Percentiles rank a stretch among this genome's conserved stretches.
phyloP scores from a whole-genome alignment of 805 yeast species.

The Starmerella stigmatis region DNA sequence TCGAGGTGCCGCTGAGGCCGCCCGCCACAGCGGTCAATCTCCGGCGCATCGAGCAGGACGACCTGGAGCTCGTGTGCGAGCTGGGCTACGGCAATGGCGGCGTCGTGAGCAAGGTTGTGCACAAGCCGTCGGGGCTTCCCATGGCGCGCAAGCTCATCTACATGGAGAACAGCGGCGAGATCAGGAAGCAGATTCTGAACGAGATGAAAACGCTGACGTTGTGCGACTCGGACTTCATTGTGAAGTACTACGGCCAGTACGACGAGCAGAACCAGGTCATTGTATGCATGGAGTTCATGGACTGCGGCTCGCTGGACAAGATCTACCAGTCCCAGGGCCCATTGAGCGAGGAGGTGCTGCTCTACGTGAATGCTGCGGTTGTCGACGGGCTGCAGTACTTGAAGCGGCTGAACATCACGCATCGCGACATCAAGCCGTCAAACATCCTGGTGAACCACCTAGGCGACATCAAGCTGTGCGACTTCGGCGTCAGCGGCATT shows the following conservation, averaged over 20 bases:
- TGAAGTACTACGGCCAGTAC: slow-evolving; percentile 86
- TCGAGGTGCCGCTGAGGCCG: slow-evolving; percentile 1
- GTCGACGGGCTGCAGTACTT: slow-evolving; percentile 71
- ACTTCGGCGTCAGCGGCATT: slow-evolving; percentile 92
- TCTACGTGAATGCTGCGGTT: slow-evolving; percentile 65
- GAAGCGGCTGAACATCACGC: slow-evolving; percentile 79
- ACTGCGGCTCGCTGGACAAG: slow-evolving; percentile 84
- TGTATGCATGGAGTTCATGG: slow-evolving; percentile 92
- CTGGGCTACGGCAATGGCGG: slow-evolving; percentile 95
- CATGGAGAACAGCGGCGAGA: slow-evolving; percentile 67
- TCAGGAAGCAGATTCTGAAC: slow-evolving; percentile 73
- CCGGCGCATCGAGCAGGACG: slow-evolving; percentile 39
- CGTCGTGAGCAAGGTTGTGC: slow-evolving; percentile 76
- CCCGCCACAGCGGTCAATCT: slow-evolving; percentile 9
- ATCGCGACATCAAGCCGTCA: slow-evolving; percentile 91
- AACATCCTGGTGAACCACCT: slow-evolving; percentile 77
- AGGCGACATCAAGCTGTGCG: slow-evolving; percentile 87
- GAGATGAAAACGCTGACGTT: slow-evolving; percentile 87
- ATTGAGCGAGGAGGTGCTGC: slow-evolving; percentile 56
- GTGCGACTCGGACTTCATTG: slow-evolving; percentile 68
- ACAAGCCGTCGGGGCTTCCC: slow-evolving; percentile 73
- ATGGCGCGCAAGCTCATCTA: slow-evolving; percentile 88
- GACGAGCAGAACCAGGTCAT: slow-evolving; percentile 61
- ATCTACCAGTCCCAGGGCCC: slow-evolving; percentile 53
- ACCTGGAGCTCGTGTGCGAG: slow-evolving; percentile 61